A percentile compares a stretch with the other conserved stretches of the same genome.
Conservation (phyloP, 2,329 filamentous ascomycete species). For the Lanzia echinophila region DNA sequence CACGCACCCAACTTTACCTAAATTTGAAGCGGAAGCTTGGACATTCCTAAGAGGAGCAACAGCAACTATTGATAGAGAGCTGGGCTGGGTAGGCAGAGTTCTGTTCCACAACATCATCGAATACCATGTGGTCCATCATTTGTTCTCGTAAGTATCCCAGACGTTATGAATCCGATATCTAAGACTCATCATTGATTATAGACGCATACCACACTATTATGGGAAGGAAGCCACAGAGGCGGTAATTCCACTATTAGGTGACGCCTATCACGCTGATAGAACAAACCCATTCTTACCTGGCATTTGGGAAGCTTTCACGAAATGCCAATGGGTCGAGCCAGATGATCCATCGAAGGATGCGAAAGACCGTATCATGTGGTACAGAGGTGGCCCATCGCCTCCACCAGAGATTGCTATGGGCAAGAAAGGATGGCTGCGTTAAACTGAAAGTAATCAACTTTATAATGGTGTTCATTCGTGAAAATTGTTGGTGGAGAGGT, state of each 20-base stretch:
- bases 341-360: no score
- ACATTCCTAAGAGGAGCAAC: slow-evolving; percentile 90
- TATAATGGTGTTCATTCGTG: no score
- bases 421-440: no score
- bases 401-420: no score
- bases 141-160: no score
- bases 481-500: no score
- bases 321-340: slow-evolving; percentile 98
- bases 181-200: no score
- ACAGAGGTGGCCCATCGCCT: no score
- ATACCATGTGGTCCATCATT: slow-evolving; percentile 91
- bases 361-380: no score
- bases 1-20: slow-evolving; percentile 88
- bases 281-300: slow-evolving; percentile 75
- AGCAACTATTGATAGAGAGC: slow-evolving; percentile 94
- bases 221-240: slow-evolving; percentile 91
- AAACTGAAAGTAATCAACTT: no score
- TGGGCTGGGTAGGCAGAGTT: slow-evolving; percentile 77
- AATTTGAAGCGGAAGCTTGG: slow-evolving; percentile 84
- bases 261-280: slow-evolving; percentile 86
- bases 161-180: no score
- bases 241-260: slow-evolving; percentile 91
- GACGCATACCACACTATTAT: slow-evolving; percentile 93
- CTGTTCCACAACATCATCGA: slow-evolving; percentile 9
- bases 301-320: slow-evolving; percentile 72